A percentile compares a stretch with the other conserved stretches of the same genome.
These are phyloP conservation scores for Tetrapisispora nanseiensis DNA, from an alignment of 805 yeast species.

Conservation along the genomic window DNA sequence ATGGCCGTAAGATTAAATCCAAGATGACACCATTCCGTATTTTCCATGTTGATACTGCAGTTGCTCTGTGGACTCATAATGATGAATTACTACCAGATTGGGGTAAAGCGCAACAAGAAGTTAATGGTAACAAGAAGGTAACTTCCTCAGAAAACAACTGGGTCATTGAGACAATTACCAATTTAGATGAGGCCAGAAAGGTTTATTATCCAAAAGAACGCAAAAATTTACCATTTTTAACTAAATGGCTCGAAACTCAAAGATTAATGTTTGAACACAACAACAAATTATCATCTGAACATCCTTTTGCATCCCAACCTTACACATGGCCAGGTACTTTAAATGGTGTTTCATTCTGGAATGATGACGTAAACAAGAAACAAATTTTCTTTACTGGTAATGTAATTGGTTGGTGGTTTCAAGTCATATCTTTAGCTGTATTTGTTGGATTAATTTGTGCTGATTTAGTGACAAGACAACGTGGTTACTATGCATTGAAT, in stretches of 20 bases:
- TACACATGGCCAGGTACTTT: conserved; percentile 82
- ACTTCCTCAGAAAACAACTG: conserved; percentile 61
- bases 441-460: conserved; percentile 57
- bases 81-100: conserved; percentile 85
- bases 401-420: conserved; percentile 83
- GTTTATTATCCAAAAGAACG: conserved; percentile 55
- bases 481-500: conserved; percentile 50
- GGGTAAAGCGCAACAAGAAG: conserved; percentile 88
- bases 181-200: conserved; percentile 53
- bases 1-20: conserved; percentile 44
- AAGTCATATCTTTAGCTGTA: conserved; percentile 52
- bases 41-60: conserved; percentile 77
- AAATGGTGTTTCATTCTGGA: conserved; percentile 96
- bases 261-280: conserved; percentile 83
- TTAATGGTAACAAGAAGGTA: conserved; percentile 84
- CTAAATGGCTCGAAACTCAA: conserved; percentile 87
- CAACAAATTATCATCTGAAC: conserved; percentile 75
- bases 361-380: conserved; percentile 48
- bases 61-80: conserved; percentile 88
- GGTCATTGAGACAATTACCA: conserved; percentile 62
- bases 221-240: conserved; percentile 59
- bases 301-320: conserved; percentile 93
- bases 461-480: conserved; percentile 69
- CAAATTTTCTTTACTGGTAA: conserved; percentile 92
- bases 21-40: conserved; percentile 60